Evolutionary conservation across 257 asterid genomes (phyloP), one percentile per base, ranked within the genome.

Genomic region (Leonotis leonurus): DNA sequence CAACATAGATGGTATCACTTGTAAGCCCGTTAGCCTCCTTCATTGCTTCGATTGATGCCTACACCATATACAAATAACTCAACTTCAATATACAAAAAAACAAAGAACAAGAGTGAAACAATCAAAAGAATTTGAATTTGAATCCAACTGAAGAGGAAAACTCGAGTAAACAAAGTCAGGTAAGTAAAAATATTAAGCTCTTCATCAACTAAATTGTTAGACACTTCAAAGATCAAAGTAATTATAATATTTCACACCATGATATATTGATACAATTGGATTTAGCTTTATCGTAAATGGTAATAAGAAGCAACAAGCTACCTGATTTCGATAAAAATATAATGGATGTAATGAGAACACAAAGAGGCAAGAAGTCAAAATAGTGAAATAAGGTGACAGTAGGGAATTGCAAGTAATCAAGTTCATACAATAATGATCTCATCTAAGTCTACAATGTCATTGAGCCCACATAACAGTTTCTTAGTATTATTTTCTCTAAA

Each of bases 351-450:
- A n/a, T n/a, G n/a, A n/a, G n/a, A n/a, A n/a, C n/a, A n/a, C n/a
- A n/a, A n/a, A n/a, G n/a, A n/a, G n/a, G n/a, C n/a, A n/a, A n/a
- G n/a, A n/a, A 44, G 21, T 57, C 30, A 39, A 54, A 50, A 49
- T 30, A 43, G 26, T 62, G 56, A 24, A 36, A 68, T 44, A 45
- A 27, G 74, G 63, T 35, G 49, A 59, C 13, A 17, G 45, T 26
- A 22, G 27, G 52, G 60, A 68, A 50, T 29, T 7, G n/a, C 55
- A 39, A 50, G 64, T 24, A 63, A 52, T 9, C 18, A 24, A 73
- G 61, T 64, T 36, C 26, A 41, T 77, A 83, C 96, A 64, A 85
- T 80, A 68, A 88, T 80, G 55, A 88, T 83, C 82, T 81, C 87
- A 26, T 86, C 81, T 45, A 81, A 84, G 52, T 78, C 85, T 17